phyloP scores from a whole-genome alignment of 2,329 filamentous ascomycete species.

The Dissoconium aciculare region DNA sequence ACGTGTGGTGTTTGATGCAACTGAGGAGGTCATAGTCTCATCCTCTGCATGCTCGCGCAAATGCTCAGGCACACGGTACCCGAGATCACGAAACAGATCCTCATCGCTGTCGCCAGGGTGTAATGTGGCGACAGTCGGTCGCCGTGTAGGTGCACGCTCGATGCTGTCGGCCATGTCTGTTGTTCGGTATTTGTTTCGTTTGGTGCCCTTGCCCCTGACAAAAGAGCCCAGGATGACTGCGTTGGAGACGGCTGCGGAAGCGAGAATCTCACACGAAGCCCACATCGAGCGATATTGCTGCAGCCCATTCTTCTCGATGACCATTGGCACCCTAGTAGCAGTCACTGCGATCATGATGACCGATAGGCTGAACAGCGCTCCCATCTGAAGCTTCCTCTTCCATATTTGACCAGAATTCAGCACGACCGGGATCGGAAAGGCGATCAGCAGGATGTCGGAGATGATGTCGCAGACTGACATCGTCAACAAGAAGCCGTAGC shows the following conservation, averaged over 20 bases:
- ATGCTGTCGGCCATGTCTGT: slow-evolving; percentile 37
- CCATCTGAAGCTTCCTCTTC: slow-evolving; percentile 66
- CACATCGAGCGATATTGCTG: slow-evolving; percentile 82
- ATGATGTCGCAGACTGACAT: slow-evolving; percentile 82
- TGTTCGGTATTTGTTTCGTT: slow-evolving; percentile 68
- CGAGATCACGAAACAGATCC: slow-evolving; percentile 65
- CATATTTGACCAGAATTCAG: slow-evolving; percentile 59
- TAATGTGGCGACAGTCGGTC: slow-evolving; percentile 46
- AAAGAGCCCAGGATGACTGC: slow-evolving; percentile 84
- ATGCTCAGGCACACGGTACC: slow-evolving; percentile 44
- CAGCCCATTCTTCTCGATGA: slow-evolving; percentile 53
- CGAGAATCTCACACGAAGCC: slow-evolving; percentile 79
- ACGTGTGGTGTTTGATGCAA: no score
- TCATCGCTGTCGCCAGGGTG: slow-evolving; percentile 80
- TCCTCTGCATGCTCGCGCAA: no score
- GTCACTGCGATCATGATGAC: slow-evolving; percentile 65
- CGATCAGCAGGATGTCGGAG: slow-evolving; percentile 73
- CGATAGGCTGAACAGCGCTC: slow-evolving; percentile 72
- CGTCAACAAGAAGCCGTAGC: slow-evolving; percentile 71
- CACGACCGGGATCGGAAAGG: slow-evolving; percentile 83
- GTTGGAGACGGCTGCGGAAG: slow-evolving; percentile 76
- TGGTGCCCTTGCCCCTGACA: slow-evolving; percentile 74
- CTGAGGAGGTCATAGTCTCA: no score
- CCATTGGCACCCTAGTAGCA: slow-evolving; percentile 63
- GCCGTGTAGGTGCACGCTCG: slow-evolving; percentile 35